These are phyloP conservation scores for Triticum urartu DNA, from an alignment of 176 grass and related monocot genomes.

Conservation along the genomic window DNA sequence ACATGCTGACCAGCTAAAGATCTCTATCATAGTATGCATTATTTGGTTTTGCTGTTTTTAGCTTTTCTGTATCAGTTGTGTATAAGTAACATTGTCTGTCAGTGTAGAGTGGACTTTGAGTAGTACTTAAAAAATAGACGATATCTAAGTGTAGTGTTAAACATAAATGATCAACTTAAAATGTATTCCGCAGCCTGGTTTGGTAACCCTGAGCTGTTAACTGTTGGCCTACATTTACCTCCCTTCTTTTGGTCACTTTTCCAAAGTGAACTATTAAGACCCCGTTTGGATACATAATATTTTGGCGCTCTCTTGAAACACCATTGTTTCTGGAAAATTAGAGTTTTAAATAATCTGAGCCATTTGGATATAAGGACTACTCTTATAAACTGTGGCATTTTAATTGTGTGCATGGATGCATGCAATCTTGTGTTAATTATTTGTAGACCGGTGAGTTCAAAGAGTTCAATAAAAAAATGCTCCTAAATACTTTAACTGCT, in stretches of 20 bases:
- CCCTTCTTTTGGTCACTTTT: not conserved
- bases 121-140: not conserved
- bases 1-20: slow-evolving; percentile 12
- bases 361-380: not conserved
- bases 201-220: not conserved
- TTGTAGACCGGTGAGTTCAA: not conserved
- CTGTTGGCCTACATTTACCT: not conserved
- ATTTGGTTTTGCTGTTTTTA: not conserved
- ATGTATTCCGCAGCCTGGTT: not conserved
- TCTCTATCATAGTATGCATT: slow-evolving; percentile 3
- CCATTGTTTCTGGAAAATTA: not conserved
- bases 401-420: not conserved
- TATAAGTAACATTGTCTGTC: not conserved
- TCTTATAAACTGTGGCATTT: not conserved
- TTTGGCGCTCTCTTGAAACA: not conserved
- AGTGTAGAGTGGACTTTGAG: not conserved
- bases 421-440: not conserved
- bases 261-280: not conserved
- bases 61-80: not conserved
- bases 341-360: not conserved
- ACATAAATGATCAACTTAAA: not conserved
- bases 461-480: not conserved
- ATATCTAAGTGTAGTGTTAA: not conserved
- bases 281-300: not conserved
- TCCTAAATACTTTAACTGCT: not conserved